Conservation (phyloP, 148 eudicot species). For the Dianthus caryophyllus region DNA sequence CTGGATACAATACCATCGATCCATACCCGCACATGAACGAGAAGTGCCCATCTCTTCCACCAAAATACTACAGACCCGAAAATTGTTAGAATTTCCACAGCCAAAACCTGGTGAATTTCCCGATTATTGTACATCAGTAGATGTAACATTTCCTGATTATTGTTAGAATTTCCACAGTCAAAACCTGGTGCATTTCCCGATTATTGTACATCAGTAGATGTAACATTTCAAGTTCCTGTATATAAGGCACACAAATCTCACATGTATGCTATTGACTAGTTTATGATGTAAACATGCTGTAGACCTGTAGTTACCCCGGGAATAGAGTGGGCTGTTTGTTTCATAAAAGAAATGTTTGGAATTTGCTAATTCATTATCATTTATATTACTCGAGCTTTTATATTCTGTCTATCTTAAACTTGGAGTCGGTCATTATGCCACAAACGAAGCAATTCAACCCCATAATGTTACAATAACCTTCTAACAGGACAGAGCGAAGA, state of each 20-base stretch:
- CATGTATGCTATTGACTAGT: slow-evolving; percentile 4
- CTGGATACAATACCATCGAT: slow-evolving; percentile 71
- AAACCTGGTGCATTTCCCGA: background rate
- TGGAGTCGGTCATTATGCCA: too few species aligned
- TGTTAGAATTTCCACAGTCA: slow-evolving; percentile 39
- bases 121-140: background rate
- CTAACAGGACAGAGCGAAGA: too few species aligned
- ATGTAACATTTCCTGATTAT: background rate
- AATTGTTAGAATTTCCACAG: slow-evolving; percentile 42
- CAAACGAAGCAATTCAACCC: too few species aligned
- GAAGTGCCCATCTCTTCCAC: slow-evolving; percentile 88
- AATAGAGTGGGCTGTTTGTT: slow-evolving; percentile 6
- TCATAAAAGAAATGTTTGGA: background rate
- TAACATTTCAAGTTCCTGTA: slow-evolving; percentile 12
- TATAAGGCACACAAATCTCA: slow-evolving; percentile 1
- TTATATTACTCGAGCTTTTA: too few species aligned
- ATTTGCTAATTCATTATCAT: background rate
- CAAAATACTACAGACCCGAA: slow-evolving; percentile 54
- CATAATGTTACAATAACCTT: too few species aligned
- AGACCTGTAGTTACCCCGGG: background rate
- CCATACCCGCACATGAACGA: slow-evolving; percentile 87
- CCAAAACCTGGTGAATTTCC: background rate
- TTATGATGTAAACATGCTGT: slow-evolving; percentile 24
- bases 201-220: slow-evolving; percentile 1
- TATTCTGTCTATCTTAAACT: too few species aligned